Evolutionary conservation across 305 asterid genomes (phyloP), one percentile per base, ranked within the genome.

Genomic region (Fraxinus floribunda): DNA sequence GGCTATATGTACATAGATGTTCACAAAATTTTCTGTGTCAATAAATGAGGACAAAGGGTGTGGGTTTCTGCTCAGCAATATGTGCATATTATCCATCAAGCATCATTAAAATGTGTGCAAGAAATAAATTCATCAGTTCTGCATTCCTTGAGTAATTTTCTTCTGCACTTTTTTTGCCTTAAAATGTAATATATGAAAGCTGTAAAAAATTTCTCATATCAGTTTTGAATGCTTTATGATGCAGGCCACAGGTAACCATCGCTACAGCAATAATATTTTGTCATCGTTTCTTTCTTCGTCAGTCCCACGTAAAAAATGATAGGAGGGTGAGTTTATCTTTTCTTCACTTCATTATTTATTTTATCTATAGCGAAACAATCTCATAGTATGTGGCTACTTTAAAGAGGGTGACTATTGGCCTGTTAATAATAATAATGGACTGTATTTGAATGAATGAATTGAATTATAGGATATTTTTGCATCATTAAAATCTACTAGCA

Each of bases 221-320:
- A 71, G 30, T 79, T 73, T 38, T 72, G 79, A 34, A 30, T 75
- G 44, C 34, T 66, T 78, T 76, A 74, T 60, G 41, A 82, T 89
- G 93, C 93, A 91, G 95, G 83, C 95, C 95, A 24, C 95, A 92
- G 87, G 93, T 90, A 36, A 92, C 95, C 18, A 92, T 90, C 78
- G 94, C 95, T 8, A 89, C 95, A 0, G 92, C 95, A 49, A 92
- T 92, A 60, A 83, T 89, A 38, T 84, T 87, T 74, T 84, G 87
- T 77, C 89, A 87, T 66, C 87, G 87, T 38, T 87, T 87, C 84
- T 87, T 84, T 82, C 80, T 81, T 9, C 84, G 86, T 5, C 87
- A 84, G 36, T 87, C 89, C 70, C 87, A 82, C 82, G 84, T 75
- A 24, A 87, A 80, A 36, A 84, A 84, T 77, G 87, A 87, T 82